Percentiles rank a stretch among this genome's conserved stretches.
These are phyloP conservation scores for Backusella mclennaniae DNA, from an alignment of 192 early-diverging fungal species.

Conservation along the genomic window DNA sequence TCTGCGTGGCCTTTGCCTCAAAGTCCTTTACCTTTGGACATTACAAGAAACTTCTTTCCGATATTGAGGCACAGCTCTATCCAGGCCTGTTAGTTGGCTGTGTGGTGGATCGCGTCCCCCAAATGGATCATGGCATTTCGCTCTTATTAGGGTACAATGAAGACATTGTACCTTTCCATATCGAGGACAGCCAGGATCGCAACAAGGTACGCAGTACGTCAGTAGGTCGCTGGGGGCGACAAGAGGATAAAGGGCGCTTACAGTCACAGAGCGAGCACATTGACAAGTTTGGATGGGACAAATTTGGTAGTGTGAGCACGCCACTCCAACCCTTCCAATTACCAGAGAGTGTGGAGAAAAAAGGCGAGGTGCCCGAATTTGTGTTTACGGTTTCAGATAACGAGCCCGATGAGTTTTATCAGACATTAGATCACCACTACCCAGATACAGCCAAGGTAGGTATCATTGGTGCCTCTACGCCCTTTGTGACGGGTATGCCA, in stretches of 20 bases:
- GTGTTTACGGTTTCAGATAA: conserved; percentile 46
- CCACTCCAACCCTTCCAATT: conserved; percentile 9
- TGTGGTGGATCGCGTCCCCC: conserved; percentile 34
- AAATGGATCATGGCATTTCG: conserved; percentile 27
- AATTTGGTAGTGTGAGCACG: conserved; percentile 27
- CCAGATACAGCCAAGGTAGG: conserved; percentile 43
- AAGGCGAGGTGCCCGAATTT: conserved; percentile 10
- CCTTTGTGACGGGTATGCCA: conserved; percentile 51
- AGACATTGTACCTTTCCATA: conserved; percentile 14
- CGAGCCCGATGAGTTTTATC: conserved; percentile 52
- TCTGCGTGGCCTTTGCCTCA: conserved; percentile 21
- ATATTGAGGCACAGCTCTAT: conserved; percentile 6
- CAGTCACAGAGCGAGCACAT: conserved; percentile 22
- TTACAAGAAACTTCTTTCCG: background rate
- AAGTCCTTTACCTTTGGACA: conserved; percentile 25
- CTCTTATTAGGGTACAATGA: conserved; percentile 26
- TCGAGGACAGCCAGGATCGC: conserved; percentile 20
- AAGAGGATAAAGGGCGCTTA: conserved; percentile 24
- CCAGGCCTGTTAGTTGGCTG: conserved; percentile 18
- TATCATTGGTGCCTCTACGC: conserved; percentile 50
- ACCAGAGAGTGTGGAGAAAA: background rate
- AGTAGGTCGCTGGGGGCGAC: conserved; percentile 37
- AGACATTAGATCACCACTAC: conserved; percentile 46
- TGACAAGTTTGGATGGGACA: conserved; percentile 30
- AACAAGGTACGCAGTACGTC: conserved; percentile 27